These are phyloP conservation scores for Hanseniaspora gamundiae DNA, from an alignment of 1,139 yeast species.

Conservation along the genomic window DNA sequence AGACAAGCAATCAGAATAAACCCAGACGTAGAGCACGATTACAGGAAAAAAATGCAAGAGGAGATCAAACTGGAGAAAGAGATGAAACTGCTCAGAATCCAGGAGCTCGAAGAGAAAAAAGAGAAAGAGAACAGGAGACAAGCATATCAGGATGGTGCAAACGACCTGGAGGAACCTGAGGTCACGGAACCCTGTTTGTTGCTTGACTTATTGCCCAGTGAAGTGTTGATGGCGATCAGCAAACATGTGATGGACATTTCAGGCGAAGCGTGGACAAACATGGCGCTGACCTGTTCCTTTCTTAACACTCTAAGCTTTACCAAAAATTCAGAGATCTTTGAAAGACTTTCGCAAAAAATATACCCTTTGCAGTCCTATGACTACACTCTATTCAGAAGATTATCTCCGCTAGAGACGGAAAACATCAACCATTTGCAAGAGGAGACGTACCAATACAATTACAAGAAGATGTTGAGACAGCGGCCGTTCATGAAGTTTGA, in stretches of 20 bases:
- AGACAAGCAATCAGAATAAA: constrained; percentile 58
- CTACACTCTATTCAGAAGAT: constrained; percentile 1
- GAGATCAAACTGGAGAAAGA: constrained; percentile 18
- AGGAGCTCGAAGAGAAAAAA: constrained; percentile 10
- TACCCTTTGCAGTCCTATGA: constrained; percentile 45
- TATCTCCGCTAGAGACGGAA: constrained; percentile 3
- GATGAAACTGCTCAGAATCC: constrained; percentile 10
- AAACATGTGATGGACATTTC: constrained; percentile 37
- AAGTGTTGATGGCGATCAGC: constrained; percentile 46
- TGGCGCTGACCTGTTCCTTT: constrained; percentile 50
- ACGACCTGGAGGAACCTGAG: constrained; percentile 27
- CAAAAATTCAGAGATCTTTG: constrained; percentile 25
- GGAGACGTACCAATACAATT: constrained; percentile 37
- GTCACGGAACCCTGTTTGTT: constrained; percentile 38
- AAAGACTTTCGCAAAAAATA: constrained; percentile 22
- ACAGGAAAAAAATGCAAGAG: constrained; percentile 38
- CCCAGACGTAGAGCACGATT: constrained; percentile 55
- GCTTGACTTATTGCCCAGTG: constrained; percentile 49
- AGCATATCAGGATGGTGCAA: constrained; percentile 18
- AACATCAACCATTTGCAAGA: constrained; percentile 32
- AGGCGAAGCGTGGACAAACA: constrained; percentile 57
- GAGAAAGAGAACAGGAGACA: constrained; percentile 29
- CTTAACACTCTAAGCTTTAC: constrained; percentile 49
- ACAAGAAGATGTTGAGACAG: constrained; percentile 39
- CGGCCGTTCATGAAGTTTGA: constrained; percentile 67